Evolutionary conservation across 225 moss, liverwort and hornwort genomes (phyloP), one percentile per base, ranked within the genome.

Genomic region (Asterella californica): DNA sequence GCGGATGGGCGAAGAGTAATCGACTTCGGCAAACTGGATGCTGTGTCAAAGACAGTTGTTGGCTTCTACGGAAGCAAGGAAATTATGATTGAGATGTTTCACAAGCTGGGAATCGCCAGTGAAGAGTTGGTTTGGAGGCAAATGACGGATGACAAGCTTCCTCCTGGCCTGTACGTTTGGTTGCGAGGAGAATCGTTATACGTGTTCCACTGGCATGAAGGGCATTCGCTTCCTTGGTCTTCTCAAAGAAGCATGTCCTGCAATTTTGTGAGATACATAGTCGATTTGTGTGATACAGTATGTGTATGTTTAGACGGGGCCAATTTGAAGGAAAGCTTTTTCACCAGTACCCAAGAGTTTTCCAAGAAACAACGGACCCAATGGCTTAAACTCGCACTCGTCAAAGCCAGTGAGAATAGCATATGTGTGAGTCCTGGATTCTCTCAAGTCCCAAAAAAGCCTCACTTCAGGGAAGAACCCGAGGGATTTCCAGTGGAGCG

Each of bases 231-330:
- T 0, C 87, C n/a, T n/a, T n/a, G n/a, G n/a, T n/a, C 42, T 42
- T 42, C 42, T 42, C 42, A 42, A 42, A 42, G 42, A 42, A 42
- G 42, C 7, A 42, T n/a, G n/a, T n/a, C n/a, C n/a, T 42, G 91
- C 79, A 91, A 90, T 60, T 91, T 91, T 54, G 85, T 91, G 21
- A 59, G 90, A 46, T 90, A 90, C 48, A 37, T 90, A 42, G 84
- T 86, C 2, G 91, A 91, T 7, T 68, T 91, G 0, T 90, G 90
- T 77, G 82, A 84, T 36, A 78, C 76, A 25, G 87, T 90, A 4
- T 83, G 75, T 30, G 65, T 90, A 6, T 91, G 91, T 75, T 10
- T 91, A 61, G 84, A 91, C 64, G 61, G 69, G 6, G 3, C 34
- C 45, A 83, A 83, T 42, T 61, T 90, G 33, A 80, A 79, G 30